phyloP scores from a whole-genome alignment of 164 flowering plant genomes.

The Macadamia integrifolia region DNA sequence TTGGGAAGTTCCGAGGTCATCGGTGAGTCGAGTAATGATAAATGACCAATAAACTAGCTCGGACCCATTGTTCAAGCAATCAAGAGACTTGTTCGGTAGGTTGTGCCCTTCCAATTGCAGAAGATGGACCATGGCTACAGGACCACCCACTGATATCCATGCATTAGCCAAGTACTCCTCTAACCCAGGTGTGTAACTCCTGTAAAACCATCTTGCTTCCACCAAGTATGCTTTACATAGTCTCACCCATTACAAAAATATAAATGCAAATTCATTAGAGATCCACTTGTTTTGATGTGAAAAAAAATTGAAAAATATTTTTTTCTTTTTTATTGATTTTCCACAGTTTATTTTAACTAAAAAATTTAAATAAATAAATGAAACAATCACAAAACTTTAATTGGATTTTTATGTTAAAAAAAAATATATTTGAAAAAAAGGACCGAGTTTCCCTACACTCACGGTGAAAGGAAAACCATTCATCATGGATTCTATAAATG shows the following conservation, averaged over 20 bases:
- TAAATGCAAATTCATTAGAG: too few species aligned
- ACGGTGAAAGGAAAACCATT: too few species aligned
- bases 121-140: constrained; percentile 14
- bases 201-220: constrained; percentile 25
- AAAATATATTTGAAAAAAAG: too few species aligned
- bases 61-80: constrained; percentile 8
- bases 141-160: constrained; percentile 25
- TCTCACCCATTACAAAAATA: constrained; percentile 18
- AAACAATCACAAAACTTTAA: too few species aligned
- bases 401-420: too few species aligned
- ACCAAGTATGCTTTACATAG: constrained; percentile 19
- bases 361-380: too few species aligned
- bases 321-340: neutral
- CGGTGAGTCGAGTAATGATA: constrained; percentile 11
- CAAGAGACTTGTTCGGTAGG: neutral
- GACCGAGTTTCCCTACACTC: too few species aligned
- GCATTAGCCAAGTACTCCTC: constrained; percentile 24
- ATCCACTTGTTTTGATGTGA: too few species aligned
- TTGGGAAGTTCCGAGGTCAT: constrained; percentile 20
- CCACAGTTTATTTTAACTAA: too few species aligned
- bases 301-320: too few species aligned
- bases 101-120: neutral
- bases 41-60: constrained; percentile 20
- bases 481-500: too few species aligned
- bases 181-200: constrained; percentile 19